Evolutionary conservation across 2,329 filamentous ascomycete genomes (phyloP), one percentile per base, ranked within the genome.

Genomic region (Nothopassalora personata): DNA sequence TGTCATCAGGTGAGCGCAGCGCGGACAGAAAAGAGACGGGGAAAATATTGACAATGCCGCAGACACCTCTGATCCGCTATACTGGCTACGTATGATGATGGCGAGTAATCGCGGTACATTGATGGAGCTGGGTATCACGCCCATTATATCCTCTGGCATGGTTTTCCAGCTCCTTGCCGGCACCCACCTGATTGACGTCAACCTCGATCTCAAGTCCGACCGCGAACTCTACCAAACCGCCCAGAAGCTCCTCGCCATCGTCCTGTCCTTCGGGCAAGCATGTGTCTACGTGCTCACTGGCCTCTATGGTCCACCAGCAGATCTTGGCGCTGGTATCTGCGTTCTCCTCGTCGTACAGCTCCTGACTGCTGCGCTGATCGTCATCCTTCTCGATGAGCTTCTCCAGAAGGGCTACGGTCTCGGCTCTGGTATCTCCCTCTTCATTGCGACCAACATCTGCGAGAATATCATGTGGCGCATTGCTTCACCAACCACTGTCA

Each of bases 381-480:
- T 99, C 78, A 97, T 99, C 77, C 90, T 99, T 61, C 90, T 99
- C 60, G 94, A 99, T 73, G 94, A 99, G 84, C 88, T 99, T 61
- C 88, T 99, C 71, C 95, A 99, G 82, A 99, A 99, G 86, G 94
- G 94, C 68, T 99, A 99, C 73, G 94, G 94, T 78, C 88, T 99
- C 66, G 94, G 94, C 79, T 96, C 90, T 74, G 94, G 94, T 80
- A 99, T 99, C 76, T 97, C 93, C 51, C 89, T 99, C 66, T 99
- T 99, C 85, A 99, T 99, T 75, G 94, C 94, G 68, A 99, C 94
- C 82, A 97, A 97, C 85, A 97, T 99, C 74, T 99, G 94, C 90
- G 94, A 99, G 83, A 97, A 93, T 59, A 99, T 99, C 77, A 89
- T 99, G 81, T 99, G 94, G 94, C 97, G 97, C 85, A 94, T 95